phyloP scores from a whole-genome alignment of 2,329 filamentous ascomycete genomes.

The Pseudogymnoascus sp. region DNA sequence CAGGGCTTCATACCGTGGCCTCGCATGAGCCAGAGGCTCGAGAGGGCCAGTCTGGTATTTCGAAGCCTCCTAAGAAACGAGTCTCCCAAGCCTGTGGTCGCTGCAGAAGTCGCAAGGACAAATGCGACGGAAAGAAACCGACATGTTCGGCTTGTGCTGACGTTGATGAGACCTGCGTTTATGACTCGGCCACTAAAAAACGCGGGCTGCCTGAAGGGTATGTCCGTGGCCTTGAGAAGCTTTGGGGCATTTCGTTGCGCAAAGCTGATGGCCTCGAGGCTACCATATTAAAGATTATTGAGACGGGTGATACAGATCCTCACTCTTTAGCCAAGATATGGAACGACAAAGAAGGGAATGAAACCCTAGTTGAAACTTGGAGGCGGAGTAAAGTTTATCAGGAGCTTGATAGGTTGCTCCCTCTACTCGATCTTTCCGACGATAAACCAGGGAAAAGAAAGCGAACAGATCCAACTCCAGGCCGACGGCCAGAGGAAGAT shows the following conservation, averaged over 20 bases:
- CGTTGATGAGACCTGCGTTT: conserved; percentile 48
- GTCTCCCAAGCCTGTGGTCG: conserved; percentile 48
- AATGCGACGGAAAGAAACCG: conserved; percentile 53
- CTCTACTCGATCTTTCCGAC: conserved; percentile 20
- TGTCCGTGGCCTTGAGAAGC: conserved; percentile 61
- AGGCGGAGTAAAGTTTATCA: conserved; percentile 25
- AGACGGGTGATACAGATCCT: conserved; percentile 18
- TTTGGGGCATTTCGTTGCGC: conserved; percentile 46
- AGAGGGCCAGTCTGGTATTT: not conserved
- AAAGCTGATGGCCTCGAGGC: conserved; percentile 41
- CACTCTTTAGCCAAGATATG: conserved; percentile 18
- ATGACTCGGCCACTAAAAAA: conserved; percentile 66
- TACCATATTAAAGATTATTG: conserved; percentile 37
- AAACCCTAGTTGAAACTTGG: conserved; percentile 28
- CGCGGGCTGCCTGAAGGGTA: conserved; percentile 74
- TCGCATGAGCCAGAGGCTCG: not conserved
- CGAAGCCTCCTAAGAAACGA: conserved; percentile 22
- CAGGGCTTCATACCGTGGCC: not conserved
- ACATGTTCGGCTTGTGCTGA: conserved; percentile 54
- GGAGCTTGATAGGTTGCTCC: conserved; percentile 26
- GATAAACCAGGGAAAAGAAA: conserved; percentile 22
- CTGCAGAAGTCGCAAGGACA: conserved; percentile 47
- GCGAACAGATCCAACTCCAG: conserved; percentile 13
- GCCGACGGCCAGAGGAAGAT: not conserved
- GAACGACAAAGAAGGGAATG: conserved; percentile 31